A percentile compares a stretch with the other conserved stretches of the same genome.
Conservation (phyloP, 2,329 filamentous ascomycete genomes). For the Arthrobotrys sphaeroides region DNA sequence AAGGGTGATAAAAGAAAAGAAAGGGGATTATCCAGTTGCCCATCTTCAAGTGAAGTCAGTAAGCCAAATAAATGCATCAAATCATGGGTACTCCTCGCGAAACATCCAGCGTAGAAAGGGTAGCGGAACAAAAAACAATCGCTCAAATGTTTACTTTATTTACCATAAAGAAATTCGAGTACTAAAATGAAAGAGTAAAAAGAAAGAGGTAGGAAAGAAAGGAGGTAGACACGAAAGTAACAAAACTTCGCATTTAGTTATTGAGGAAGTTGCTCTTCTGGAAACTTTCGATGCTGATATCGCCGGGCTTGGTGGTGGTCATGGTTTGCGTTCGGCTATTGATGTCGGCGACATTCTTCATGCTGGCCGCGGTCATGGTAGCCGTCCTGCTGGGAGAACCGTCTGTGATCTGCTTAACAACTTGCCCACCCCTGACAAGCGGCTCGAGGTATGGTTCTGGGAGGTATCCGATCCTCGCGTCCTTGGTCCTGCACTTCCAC, state of each 20-base stretch:
- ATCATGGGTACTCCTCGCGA: slow-evolving; percentile 45
- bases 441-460: slow-evolving; percentile 88
- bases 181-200: slow-evolving; percentile 15
- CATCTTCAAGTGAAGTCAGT: slow-evolving; percentile 17
- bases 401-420: slow-evolving; percentile 62
- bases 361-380: slow-evolving; percentile 62
- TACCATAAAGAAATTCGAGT: slow-evolving; percentile 33
- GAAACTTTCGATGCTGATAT: slow-evolving; percentile 75
- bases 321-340: slow-evolving; percentile 62
- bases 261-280: slow-evolving; percentile 67
- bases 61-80: slow-evolving; percentile 32
- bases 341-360: slow-evolving; percentile 57
- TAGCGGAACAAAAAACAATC: slow-evolving; percentile 21
- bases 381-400: slow-evolving; percentile 60
- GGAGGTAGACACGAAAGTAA: neutral
- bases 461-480: slow-evolving; percentile 89
- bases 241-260: slow-evolving; percentile 26
- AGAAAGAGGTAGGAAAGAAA: neutral
- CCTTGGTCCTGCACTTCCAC: slow-evolving; percentile 93
- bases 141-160: slow-evolving; percentile 47
- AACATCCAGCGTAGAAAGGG: slow-evolving; percentile 19
- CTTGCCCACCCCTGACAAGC: slow-evolving; percentile 68
- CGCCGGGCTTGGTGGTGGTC: slow-evolving; percentile 68
- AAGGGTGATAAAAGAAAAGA: neutral
- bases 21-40: slow-evolving; percentile 5